Conservation (phyloP, 2,329 filamentous ascomycete species). For the Botrytis medusae region DNA sequence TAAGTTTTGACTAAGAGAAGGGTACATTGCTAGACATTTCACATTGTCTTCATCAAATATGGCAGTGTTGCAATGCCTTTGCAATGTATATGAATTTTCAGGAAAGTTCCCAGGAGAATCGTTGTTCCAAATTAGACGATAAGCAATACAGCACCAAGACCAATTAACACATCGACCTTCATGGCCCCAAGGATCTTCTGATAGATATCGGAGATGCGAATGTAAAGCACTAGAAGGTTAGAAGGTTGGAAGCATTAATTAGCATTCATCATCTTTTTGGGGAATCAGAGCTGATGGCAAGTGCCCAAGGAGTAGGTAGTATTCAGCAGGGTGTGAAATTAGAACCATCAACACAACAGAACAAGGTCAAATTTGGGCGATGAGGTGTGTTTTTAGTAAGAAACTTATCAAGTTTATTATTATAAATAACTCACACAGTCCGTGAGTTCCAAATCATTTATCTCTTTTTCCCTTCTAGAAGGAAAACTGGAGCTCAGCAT, state of each 20-base stretch:
- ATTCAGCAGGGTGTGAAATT: background rate
- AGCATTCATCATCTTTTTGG: background rate
- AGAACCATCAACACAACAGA: background rate
- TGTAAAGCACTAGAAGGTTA: background rate
- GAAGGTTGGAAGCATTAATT: background rate
- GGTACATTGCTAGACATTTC: background rate
- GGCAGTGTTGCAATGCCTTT: background rate
- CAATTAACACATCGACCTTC: background rate
- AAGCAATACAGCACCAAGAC: background rate
- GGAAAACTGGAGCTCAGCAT: background rate
- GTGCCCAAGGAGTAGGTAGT: no score
- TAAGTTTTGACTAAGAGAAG: background rate
- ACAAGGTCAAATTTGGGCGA: no score
- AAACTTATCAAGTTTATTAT: background rate
- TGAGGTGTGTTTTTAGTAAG: background rate
- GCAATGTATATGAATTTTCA: background rate
- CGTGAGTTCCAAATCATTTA: background rate
- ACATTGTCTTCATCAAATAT: background rate
- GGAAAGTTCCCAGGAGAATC: background rate
- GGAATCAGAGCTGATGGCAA: background rate
- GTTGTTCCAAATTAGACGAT: background rate
- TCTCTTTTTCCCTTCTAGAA: background rate
- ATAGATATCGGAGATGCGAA: background rate
- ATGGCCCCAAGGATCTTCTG: background rate
- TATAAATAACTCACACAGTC: background rate